Evolutionary conservation across 2,329 filamentous ascomycete genomes (phyloP).

Genomic region (Pezicula radicicola): DNA sequence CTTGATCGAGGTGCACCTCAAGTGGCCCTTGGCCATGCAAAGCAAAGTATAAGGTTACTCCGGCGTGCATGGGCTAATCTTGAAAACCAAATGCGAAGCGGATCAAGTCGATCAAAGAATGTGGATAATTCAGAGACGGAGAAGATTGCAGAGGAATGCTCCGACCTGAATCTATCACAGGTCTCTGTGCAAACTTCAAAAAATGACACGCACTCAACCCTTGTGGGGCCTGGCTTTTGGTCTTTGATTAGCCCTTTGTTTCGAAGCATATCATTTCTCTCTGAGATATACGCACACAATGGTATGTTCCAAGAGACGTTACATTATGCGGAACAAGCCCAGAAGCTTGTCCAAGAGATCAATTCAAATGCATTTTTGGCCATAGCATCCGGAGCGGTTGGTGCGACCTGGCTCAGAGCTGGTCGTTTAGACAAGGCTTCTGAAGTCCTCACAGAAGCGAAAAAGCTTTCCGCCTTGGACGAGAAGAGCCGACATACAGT

Average conservation of each 20-base stretch:
- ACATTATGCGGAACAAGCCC: constrained; percentile 82
- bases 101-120: neutral
- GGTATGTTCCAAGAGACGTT: constrained; percentile 86
- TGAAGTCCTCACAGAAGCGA: constrained; percentile 50
- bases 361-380: constrained; percentile 39
- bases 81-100: constrained; percentile 20
- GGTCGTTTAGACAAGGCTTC: constrained; percentile 57
- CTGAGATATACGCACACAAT: constrained; percentile 75
- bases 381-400: constrained; percentile 52
- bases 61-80: constrained; percentile 35
- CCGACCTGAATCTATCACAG: constrained; percentile 29
- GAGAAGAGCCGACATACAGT: constrained; percentile 42
- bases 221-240: constrained; percentile 73
- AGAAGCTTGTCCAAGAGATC: constrained; percentile 59
- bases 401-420: constrained; percentile 53
- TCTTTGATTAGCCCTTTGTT: constrained; percentile 71
- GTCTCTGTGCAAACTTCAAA: constrained; percentile 40
- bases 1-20: constrained; percentile 48
- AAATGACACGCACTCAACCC: constrained; percentile 18
- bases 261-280: constrained; percentile 68
- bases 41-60: constrained; percentile 50
- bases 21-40: constrained; percentile 54
- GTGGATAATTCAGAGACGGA: constrained; percentile 18
- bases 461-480: constrained; percentile 46
- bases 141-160: constrained; percentile 26